A percentile compares a stretch with the other conserved stretches of the same genome.
Evolutionary conservation across 202 grass and related monocot genomes (phyloP).

Genomic region (Setaria italica): DNA sequence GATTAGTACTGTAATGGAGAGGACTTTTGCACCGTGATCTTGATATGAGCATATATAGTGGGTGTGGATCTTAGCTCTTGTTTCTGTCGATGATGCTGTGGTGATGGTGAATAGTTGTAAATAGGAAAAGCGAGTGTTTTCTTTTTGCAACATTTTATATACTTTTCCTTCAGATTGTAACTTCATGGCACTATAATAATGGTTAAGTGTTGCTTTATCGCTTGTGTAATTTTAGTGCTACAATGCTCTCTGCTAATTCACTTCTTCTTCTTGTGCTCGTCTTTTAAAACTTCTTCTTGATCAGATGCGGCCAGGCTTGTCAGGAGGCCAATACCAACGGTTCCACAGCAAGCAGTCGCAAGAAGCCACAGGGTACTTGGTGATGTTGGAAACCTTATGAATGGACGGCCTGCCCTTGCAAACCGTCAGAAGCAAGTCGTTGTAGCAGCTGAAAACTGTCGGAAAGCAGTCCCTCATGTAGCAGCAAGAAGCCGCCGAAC

Average conservation of each 20-base stretch:
- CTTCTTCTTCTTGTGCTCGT: slow-evolving; percentile 14
- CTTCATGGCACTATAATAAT: not conserved
- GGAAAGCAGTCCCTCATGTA: slow-evolving; percentile 22
- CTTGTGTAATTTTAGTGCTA: not conserved
- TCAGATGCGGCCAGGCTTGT: slow-evolving; percentile 37
- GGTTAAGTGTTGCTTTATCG: not conserved
- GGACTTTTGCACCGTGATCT: not conserved
- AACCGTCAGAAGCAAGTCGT: slow-evolving; percentile 51
- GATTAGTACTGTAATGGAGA: not conserved
- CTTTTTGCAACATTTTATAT: not conserved
- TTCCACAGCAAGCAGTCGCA: slow-evolving; percentile 18
- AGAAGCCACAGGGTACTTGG: not conserved
- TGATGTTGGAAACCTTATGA: slow-evolving; percentile 53
- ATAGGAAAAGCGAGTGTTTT: not conserved
- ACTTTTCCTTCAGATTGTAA: not conserved
- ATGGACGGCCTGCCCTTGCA: slow-evolving; percentile 32
- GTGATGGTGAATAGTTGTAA: not conserved
- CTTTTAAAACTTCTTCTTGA: slow-evolving; percentile 13
- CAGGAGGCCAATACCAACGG: slow-evolving; percentile 30
- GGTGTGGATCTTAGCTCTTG: not conserved
- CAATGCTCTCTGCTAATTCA: not conserved
- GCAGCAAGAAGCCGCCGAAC: slow-evolving; percentile 32
- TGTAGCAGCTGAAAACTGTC: slow-evolving; percentile 35
- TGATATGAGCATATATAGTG: not conserved
- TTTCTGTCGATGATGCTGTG: not conserved